Evolutionary conservation across 2,329 filamentous ascomycete genomes (phyloP).

Genomic region (Ceratocystis colombiana): DNA sequence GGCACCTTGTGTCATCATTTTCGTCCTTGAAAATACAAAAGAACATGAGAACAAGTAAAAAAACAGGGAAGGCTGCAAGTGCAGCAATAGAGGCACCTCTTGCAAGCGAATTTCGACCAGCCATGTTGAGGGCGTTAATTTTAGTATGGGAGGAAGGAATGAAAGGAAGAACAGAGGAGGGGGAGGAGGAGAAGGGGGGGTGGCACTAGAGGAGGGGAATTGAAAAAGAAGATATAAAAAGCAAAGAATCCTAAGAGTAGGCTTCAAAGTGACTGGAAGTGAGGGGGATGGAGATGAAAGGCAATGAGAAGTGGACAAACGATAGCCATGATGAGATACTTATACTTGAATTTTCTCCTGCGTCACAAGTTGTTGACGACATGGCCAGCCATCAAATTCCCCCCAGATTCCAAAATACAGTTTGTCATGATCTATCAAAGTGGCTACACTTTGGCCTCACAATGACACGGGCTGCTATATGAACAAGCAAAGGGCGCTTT

Average conservation of each 20-base stretch:
- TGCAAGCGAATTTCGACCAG: conserved; percentile 6
- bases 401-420: conserved; percentile 6
- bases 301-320: not conserved
- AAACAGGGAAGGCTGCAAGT: not conserved
- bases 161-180: conserved; percentile 14
- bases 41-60: too few relatives aligned
- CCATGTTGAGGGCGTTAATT: conserved; percentile 19
- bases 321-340: not conserved
- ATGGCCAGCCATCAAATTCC: not conserved
- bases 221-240: not conserved
- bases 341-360: not conserved
- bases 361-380: not conserved
- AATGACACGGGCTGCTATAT: not conserved
- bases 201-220: not conserved
- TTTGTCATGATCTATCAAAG: not conserved
- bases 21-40: too few relatives aligned
- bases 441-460: conserved; percentile 1
- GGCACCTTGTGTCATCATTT: conserved; percentile 5
- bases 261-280: not conserved
- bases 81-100: conserved; percentile 18
- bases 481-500: not conserved
- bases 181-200: not conserved
- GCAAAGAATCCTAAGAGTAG: not conserved
- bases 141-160: not conserved
- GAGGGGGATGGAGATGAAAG: not conserved